Evolutionary conservation across 257 asterid species (phyloP), one percentile per base, ranked within the genome.

Genomic region (Solanum chiquidenum): DNA sequence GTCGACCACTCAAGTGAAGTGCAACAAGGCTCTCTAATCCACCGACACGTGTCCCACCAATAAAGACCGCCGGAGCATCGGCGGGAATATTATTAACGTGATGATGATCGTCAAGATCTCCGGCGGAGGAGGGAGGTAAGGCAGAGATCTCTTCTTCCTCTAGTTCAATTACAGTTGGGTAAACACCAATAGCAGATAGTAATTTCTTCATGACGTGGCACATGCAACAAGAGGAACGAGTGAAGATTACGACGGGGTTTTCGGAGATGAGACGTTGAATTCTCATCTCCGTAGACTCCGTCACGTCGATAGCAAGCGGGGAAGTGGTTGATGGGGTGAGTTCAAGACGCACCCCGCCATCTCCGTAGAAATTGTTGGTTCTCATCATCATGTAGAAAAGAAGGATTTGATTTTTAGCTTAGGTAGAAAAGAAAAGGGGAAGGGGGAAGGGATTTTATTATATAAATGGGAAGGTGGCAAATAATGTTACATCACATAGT

Each of bases 191-290:
- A 87, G 93, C 87, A 60, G 96, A 90, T 37, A 96, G 94, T 88
- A 96, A 93, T 69, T 91, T 88, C 89, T 91, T 94, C 99, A 96
- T 96, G 79, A 92, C 99, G 89, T 96, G 96, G 92, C 98, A 95
- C 98, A 96, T 96, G 97, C 96, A 95, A 88, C 99, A 96, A 37
- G 99, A 88, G 2, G 98, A 87, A 34, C 98, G 97, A 92, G 93
- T 93, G 90, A 96, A 95, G 86, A 96, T 95, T 88, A 96, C 86
- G 84, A 96, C 94, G 10, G 98, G 99, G 46, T 95, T 95, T 87
- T 96, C 99, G 37, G 95, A 84, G 79, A 95, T 91, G 86, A 95
- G 95, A 69, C 99, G 98, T 12, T 91, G 94, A 92, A 95, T 92
- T 38, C 98, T 95, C 95, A 88, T 93, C 95, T 92, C 96, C 7